A percentile compares a stretch with the other conserved stretches of the same genome.
Evolutionary conservation across 345 rosid genomes (phyloP).

Genomic region (Citrus glauca): DNA sequence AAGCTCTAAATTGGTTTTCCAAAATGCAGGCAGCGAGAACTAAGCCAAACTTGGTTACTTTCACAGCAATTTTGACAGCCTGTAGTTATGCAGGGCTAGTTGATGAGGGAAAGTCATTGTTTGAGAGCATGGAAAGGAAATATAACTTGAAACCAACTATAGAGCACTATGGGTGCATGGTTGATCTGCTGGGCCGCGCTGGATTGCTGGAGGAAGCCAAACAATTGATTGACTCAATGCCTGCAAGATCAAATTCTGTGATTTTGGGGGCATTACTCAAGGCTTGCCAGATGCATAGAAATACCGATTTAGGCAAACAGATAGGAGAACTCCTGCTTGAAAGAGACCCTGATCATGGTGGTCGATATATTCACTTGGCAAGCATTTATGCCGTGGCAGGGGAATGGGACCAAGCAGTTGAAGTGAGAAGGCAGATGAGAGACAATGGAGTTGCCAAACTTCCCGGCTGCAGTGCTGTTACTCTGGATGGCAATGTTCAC

Average conservation of each 20-base stretch:
- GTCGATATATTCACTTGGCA: constrained; percentile 56
- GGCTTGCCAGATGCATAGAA: constrained; percentile 53
- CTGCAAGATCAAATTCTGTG: constrained; percentile 54
- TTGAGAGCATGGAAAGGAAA: constrained; percentile 43
- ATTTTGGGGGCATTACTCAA: constrained; percentile 68
- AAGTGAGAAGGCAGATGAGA: constrained; percentile 52
- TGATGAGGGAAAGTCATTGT: constrained; percentile 49
- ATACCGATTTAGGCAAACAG: constrained; percentile 47
- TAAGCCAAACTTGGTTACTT: constrained; percentile 58
- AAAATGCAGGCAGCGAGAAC: constrained; percentile 56
- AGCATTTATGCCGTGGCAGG: constrained; percentile 45
- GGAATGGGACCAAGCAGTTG: constrained; percentile 59
- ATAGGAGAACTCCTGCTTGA: constrained; percentile 46
- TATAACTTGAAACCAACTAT: constrained; percentile 45
- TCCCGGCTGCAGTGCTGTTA: constrained; percentile 62
- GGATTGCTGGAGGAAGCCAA: constrained; percentile 57
- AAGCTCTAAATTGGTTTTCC: constrained; percentile 47
- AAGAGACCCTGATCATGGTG: constrained; percentile 55
- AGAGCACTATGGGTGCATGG: constrained; percentile 87
- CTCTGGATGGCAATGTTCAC: constrained; percentile 46
- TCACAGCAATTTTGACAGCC: constrained; percentile 65
- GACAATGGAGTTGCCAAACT: constrained; percentile 45
- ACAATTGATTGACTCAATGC: constrained; percentile 48
- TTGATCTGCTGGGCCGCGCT: constrained; percentile 73
- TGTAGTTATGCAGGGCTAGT: constrained; percentile 68